Evolutionary conservation across 1,284 basidiomycete genomes (phyloP), one percentile per base, ranked within the genome.

Genomic region (Pulchroboletus neoregius): DNA sequence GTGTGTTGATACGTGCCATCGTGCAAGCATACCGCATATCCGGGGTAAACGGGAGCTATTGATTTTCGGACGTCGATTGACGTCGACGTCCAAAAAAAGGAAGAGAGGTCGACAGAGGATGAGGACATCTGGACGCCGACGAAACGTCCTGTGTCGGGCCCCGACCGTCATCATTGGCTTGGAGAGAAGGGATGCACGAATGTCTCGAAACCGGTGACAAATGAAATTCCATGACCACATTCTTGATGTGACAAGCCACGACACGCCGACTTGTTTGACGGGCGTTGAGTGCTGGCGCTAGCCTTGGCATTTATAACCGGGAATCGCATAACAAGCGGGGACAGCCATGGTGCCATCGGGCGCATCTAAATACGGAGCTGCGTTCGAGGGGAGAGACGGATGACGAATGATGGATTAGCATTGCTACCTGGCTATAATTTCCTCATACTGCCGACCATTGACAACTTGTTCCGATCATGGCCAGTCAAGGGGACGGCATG

Each of bases 401-500:
- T 22, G 41, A 32, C 28, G 34, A 39, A 32, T 26, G 32, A 33
- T 33, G 32, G 32, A 2, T 27, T 12, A 27, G 10, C 27, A 12
- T 27, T 27, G n/a, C n/a, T n/a, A 7, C 27, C 11, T 27, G 27
- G 10, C 10, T 12, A 10, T 9, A 11, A 20, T 11, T 26, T 11
- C 37, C 24, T 46, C 46, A 32, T 39, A 24, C 26, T 36, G 37
- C 45, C 44, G 44, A 46, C 42, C 22, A 20, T n/a, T 28, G 43
- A 7, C 54, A 39, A n/a, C 20, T 30, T 33, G 45, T 39, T 42
- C 45, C 39, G 49, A 52, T 56, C 39, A 10, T 38, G 34, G 51
- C 33, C 28, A 9, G 33, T 39, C 23, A 39, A 27, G 42, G 48
- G 39, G 43, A 47, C 39, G 37, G 34, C n/a, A 15, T 23, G 30